Evolutionary conservation across 2,329 filamentous ascomycete genomes (phyloP).

Genomic region (Diaporthe sp.): DNA sequence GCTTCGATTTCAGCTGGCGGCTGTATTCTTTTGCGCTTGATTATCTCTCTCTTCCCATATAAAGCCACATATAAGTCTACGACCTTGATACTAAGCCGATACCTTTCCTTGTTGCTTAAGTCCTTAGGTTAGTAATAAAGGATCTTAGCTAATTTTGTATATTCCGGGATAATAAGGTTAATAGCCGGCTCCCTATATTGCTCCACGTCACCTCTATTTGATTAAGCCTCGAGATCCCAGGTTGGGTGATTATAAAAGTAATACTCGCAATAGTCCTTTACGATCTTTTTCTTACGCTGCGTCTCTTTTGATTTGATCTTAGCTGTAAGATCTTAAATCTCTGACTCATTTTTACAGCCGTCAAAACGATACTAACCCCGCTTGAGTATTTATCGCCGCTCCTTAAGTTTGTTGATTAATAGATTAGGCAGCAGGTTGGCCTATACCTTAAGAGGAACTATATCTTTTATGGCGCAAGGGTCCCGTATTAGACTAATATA

Average conservation of each 20-base stretch:
- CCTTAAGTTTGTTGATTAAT: conserved; percentile 41
- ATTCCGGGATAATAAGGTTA: conserved; percentile 31
- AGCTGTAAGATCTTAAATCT: conserved; percentile 39
- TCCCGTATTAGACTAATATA: conserved; percentile 43
- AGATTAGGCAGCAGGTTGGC: conserved; percentile 34
- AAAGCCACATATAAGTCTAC: conserved; percentile 22
- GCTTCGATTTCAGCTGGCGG: neutral
- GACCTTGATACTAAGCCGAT: conserved; percentile 15
- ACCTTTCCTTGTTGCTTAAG: neutral
- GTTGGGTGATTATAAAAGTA: conserved; percentile 37
- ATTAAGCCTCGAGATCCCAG: conserved; percentile 21
- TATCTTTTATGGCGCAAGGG: conserved; percentile 41
- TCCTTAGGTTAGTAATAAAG: conserved; percentile 29
- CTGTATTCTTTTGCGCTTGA: conserved; percentile 1
- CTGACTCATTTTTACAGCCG: conserved; percentile 37
- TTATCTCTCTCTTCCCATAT: conserved; percentile 32
- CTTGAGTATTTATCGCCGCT: conserved; percentile 39
- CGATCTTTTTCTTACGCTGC: conserved; percentile 34
- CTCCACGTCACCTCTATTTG: conserved; percentile 36
- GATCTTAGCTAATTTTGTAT: conserved; percentile 18
- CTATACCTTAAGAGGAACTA: conserved; percentile 43
- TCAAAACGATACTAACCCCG: conserved; percentile 40
- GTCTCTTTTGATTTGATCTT: conserved; percentile 38
- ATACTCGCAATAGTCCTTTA: conserved; percentile 41
- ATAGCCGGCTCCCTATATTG: conserved; percentile 26